These are phyloP conservation scores for Suhomyces sp. DNA, from an alignment of 805 yeast species.

Conservation along the genomic window DNA sequence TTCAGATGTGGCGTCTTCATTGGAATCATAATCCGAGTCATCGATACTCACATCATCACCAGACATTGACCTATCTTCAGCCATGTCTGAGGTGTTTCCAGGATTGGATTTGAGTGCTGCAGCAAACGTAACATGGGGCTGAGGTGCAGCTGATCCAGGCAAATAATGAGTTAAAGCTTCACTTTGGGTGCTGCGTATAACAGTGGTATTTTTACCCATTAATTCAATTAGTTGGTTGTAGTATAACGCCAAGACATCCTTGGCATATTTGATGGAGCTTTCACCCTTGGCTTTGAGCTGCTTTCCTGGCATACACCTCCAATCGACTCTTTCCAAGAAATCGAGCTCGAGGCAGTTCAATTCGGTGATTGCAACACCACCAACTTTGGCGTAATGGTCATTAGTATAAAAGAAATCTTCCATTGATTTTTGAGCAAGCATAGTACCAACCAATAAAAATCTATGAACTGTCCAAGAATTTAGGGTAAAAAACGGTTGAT, in stretches of 20 bases:
- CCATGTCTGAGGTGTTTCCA: neutral
- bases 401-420: conserved; percentile 95
- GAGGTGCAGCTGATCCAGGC: neutral
- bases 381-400: conserved; percentile 91
- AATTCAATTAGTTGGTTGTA: conserved; percentile 38
- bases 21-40: conserved; percentile 7
- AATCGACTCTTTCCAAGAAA: conserved; percentile 74
- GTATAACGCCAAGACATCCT: conserved; percentile 39
- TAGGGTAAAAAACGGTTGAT: conserved; percentile 70
- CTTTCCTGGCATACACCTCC: conserved; percentile 48
- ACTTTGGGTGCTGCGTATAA: conserved; percentile 5
- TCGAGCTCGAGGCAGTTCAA: conserved; percentile 86
- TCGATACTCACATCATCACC: conserved; percentile 1
- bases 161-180: neutral
- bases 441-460: conserved; percentile 83
- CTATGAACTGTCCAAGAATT: conserved; percentile 93
- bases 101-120: neutral
- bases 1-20: conserved; percentile 9
- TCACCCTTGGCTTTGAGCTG: conserved; percentile 15
- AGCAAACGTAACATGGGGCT: neutral
- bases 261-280: conserved; percentile 27
- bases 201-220: conserved; percentile 34
- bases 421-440: conserved; percentile 84
- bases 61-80: neutral
- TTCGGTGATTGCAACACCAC: conserved; percentile 84